A percentile compares a stretch with the other conserved stretches of the same genome.
These are phyloP conservation scores for Dryas integrifolia DNA, from an alignment of 331 rosid species.

Conservation along the genomic window DNA sequence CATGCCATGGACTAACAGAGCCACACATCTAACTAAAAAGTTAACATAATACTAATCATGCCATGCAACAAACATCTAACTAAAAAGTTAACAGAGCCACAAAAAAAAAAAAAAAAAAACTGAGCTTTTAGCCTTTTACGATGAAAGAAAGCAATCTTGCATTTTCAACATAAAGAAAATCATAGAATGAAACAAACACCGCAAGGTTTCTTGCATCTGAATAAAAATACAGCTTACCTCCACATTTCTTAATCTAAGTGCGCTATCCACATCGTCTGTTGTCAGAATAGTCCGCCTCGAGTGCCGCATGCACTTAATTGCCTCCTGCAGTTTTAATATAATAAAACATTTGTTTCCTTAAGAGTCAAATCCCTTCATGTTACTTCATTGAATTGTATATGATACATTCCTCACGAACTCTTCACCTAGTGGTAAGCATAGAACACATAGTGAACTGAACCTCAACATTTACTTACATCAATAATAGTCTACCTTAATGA, in stretches of 20 bases:
- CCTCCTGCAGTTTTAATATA: constrained; percentile 54
- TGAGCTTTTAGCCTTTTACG: background rate
- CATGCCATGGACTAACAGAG: background rate
- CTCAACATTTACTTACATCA: background rate
- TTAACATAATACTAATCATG: no score
- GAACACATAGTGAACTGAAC: background rate
- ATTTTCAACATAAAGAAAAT: constrained; percentile 5
- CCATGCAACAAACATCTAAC: no score
- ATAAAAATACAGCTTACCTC: constrained; percentile 49
- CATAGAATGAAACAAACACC: background rate
- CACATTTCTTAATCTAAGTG: constrained; percentile 77
- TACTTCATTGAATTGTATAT: background rate
- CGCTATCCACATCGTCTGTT: constrained; percentile 74
- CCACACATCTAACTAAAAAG: background rate
- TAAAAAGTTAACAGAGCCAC: no score
- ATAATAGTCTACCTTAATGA: background rate
- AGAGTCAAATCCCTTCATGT: background rate
- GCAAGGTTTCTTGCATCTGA: background rate
- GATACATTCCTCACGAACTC: background rate
- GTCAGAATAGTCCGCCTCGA: constrained; percentile 64
- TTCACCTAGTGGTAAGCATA: background rate
- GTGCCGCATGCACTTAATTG: constrained; percentile 94
- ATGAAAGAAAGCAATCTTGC: background rate
- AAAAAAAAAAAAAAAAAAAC: background rate
- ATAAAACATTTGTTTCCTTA: constrained; percentile 7